Evolutionary conservation across 176 grass and related monocot species (phyloP).

Genomic region (Microstegium vimineum): DNA sequence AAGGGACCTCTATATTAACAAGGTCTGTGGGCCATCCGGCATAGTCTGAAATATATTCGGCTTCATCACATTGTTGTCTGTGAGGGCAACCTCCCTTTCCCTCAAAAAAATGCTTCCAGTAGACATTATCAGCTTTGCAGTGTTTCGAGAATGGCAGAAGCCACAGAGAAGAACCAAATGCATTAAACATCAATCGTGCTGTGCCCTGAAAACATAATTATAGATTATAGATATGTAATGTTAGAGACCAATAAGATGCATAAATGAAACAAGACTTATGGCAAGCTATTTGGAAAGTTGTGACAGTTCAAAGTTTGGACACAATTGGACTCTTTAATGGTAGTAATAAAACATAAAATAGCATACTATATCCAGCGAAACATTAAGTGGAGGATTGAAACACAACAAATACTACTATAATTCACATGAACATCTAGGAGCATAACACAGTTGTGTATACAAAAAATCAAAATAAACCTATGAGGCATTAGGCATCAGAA

Average conservation of each 20-base stretch:
- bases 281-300: not conserved
- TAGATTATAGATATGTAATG: conserved; percentile 18
- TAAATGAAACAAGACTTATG: not conserved
- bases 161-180: conserved; percentile 94
- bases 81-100: conserved; percentile 52
- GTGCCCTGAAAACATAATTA: conserved; percentile 67
- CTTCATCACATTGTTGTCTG: conserved; percentile 82
- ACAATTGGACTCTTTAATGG: not conserved
- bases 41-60: conserved; percentile 54
- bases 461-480: not conserved
- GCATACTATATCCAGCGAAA: not conserved
- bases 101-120: conserved; percentile 92
- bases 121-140: conserved; percentile 92
- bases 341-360: conserved; percentile 9
- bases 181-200: conserved; percentile 83
- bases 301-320: not conserved
- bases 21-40: conserved; percentile 87
- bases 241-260: not conserved
- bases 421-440: not conserved
- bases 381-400: not conserved
- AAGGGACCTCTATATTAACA: conserved; percentile 85
- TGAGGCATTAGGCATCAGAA: conserved; percentile 7
- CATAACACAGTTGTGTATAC: not conserved
- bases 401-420: not conserved
- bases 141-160: conserved; percentile 87